Conservation (phyloP, 2,329 filamentous ascomycete species). For the Onygenales sp. region DNA sequence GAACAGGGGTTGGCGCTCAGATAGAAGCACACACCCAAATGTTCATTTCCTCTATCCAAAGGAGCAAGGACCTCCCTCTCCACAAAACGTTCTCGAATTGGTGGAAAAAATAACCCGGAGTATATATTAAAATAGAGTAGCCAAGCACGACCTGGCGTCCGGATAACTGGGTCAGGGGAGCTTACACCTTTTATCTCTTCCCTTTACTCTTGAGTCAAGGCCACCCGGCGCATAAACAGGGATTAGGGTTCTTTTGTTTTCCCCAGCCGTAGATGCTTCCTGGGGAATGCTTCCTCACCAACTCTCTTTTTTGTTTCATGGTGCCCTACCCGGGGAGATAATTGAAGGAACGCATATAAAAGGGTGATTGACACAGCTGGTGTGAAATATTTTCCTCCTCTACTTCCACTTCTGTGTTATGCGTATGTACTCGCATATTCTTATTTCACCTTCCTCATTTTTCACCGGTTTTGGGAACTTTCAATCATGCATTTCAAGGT, state of each 20-base stretch:
- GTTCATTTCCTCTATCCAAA: too few species aligned
- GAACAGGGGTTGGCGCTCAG: too few species aligned
- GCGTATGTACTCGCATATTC: not conserved
- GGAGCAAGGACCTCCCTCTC: not conserved
- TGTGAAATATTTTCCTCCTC: not conserved
- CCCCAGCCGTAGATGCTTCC: too few species aligned
- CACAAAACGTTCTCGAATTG: not conserved
- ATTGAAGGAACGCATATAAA: not conserved
- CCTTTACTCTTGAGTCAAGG: not conserved
- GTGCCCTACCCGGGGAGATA: not conserved
- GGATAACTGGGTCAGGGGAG: not conserved
- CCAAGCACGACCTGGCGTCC: not conserved
- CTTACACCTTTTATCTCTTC: not conserved
- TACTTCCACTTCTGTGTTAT: not conserved
- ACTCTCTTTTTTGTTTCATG: too few species aligned
- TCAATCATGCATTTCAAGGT: not conserved
- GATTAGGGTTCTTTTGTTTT: not conserved
- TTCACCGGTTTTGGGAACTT: not conserved
- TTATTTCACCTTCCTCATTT: not conserved
- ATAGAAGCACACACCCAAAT: not conserved
- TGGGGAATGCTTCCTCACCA: too few species aligned
- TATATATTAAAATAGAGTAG: not conserved
- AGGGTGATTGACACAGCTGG: not conserved
- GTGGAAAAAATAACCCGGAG: not conserved
- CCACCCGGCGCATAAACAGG: not conserved